Evolutionary conservation across 257 asterid species (phyloP).

Genomic region (Oldenlandia corymbosa): DNA sequence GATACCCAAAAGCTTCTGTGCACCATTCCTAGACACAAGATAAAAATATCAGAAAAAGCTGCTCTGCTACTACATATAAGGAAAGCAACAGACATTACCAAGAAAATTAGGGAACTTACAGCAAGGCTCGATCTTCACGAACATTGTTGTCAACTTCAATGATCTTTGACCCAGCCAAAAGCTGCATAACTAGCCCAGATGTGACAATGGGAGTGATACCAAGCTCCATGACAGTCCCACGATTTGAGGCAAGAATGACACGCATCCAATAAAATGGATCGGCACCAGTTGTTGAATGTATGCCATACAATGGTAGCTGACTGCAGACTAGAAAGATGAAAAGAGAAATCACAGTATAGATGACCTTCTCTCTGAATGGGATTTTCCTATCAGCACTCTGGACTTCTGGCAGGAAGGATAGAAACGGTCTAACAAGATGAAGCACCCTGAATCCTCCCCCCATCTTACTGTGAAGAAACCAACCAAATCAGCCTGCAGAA

Average conservation of each 20-base stretch:
- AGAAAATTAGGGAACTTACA: slow-evolving; percentile 39
- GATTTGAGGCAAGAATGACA: slow-evolving; percentile 79
- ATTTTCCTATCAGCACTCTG: slow-evolving; percentile 78
- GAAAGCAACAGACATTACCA: not conserved
- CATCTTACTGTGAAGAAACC: slow-evolving; percentile 30
- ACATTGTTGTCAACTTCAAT: slow-evolving; percentile 83
- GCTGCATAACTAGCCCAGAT: slow-evolving; percentile 81
- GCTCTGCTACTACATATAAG: not conserved
- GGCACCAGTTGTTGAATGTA: slow-evolving; percentile 86
- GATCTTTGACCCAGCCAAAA: slow-evolving; percentile 75
- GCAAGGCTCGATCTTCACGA: slow-evolving; percentile 75
- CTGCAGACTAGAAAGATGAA: slow-evolving; percentile 78
- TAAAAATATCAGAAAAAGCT: not conserved
- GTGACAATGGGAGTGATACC: slow-evolving; percentile 88
- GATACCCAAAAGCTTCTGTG: slow-evolving; percentile 74
- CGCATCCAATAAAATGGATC: slow-evolving; percentile 96
- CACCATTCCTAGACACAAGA: slow-evolving; percentile 49
- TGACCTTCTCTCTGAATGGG: slow-evolving; percentile 83
- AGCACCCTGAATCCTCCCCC: slow-evolving; percentile 85
- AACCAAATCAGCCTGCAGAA: slow-evolving; percentile 3
- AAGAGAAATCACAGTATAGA: slow-evolving; percentile 72
- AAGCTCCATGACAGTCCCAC: slow-evolving; percentile 89
- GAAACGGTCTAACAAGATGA: slow-evolving; percentile 80
- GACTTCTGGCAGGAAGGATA: slow-evolving; percentile 77
- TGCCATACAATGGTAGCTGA: slow-evolving; percentile 81